Conservation (phyloP, 106 monocot genomes). For the Allium sativum region DNA sequence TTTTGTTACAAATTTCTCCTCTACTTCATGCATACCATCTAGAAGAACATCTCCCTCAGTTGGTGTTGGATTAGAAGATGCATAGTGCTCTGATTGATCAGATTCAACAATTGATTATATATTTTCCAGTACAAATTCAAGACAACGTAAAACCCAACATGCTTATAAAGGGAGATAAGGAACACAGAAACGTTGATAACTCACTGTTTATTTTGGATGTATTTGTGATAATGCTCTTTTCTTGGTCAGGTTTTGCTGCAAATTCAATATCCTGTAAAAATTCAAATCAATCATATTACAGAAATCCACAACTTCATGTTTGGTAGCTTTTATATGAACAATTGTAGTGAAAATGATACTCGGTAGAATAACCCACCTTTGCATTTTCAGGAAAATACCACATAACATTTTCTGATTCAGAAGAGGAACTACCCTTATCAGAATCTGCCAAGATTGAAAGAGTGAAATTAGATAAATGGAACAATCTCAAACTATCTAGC, state of each 20-base stretch:
- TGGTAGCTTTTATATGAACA: too few relatives aligned
- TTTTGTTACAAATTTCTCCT: conserved; percentile 29
- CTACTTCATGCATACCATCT: conserved; percentile 58
- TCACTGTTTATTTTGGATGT: conserved; percentile 2
- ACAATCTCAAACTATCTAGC: too few relatives aligned
- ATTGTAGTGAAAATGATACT: too few relatives aligned
- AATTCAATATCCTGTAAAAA: neutral
- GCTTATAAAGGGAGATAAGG: too few relatives aligned
- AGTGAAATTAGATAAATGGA: too few relatives aligned
- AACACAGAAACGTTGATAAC: neutral
- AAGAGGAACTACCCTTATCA: too few relatives aligned
- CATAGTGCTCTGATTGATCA: conserved; percentile 3
- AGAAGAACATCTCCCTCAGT: conserved; percentile 15
- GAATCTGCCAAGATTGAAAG: too few relatives aligned
- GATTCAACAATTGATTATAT: conserved; percentile 2
- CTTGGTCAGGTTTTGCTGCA: conserved; percentile 1
- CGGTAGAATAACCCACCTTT: too few relatives aligned
- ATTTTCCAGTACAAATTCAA: neutral
- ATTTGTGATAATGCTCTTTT: conserved; percentile 7
- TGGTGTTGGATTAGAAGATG: conserved; percentile 12
- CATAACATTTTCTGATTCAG: too few relatives aligned
- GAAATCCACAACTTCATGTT: too few relatives aligned
- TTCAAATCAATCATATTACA: neutral
- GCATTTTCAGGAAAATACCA: too few relatives aligned
- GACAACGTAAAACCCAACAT: too few relatives aligned